A percentile compares a stretch with the other conserved stretches of the same genome.
Evolutionary conservation across 768 basidiomycete species (phyloP).

Genomic region (Tylopilus sp.): DNA sequence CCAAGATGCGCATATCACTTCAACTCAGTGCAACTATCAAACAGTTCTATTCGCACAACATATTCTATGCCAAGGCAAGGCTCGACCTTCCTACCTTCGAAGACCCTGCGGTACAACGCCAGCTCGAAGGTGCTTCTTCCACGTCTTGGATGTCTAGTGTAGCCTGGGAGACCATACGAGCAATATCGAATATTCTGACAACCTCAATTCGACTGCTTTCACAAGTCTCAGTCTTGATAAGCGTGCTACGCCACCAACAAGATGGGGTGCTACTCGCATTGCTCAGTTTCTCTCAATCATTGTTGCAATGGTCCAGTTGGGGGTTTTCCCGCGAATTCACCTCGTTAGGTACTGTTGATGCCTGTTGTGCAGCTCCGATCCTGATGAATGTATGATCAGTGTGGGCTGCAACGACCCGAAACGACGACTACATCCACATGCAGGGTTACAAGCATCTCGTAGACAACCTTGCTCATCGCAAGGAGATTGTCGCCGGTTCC

Average conservation of each 20-base stretch:
- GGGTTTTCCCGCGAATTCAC: conserved; percentile 12
- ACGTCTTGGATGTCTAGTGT: conserved; percentile 43
- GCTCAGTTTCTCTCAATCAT: conserved; percentile 50
- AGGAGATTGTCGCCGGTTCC: conserved; percentile 71
- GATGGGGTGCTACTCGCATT: conserved; percentile 60
- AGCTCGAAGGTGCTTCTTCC: conserved; percentile 53
- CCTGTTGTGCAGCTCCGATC: background rate
- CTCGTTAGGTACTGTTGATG: conserved; percentile 30
- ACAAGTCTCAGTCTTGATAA: conserved; percentile 57
- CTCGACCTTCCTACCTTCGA: conserved; percentile 76
- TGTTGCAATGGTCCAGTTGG: conserved; percentile 40
- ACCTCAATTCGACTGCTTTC: conserved; percentile 52
- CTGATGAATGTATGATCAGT: conserved; percentile 30
- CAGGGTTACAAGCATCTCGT: conserved; percentile 63
- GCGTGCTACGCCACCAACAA: conserved; percentile 56
- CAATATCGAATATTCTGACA: conserved; percentile 39
- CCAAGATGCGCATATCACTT: conserved; percentile 36
- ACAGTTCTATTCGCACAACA: conserved; percentile 57
- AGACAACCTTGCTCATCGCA: conserved; percentile 52
- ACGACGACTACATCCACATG: conserved; percentile 58
- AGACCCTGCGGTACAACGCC: conserved; percentile 62
- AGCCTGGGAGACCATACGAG: conserved; percentile 58
- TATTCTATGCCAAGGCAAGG: conserved; percentile 63
- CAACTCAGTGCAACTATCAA: conserved; percentile 61
- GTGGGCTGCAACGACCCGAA: conserved; percentile 70